Conservation (phyloP, 1,284 basidiomycete genomes). For the Lentinus polychrous region DNA sequence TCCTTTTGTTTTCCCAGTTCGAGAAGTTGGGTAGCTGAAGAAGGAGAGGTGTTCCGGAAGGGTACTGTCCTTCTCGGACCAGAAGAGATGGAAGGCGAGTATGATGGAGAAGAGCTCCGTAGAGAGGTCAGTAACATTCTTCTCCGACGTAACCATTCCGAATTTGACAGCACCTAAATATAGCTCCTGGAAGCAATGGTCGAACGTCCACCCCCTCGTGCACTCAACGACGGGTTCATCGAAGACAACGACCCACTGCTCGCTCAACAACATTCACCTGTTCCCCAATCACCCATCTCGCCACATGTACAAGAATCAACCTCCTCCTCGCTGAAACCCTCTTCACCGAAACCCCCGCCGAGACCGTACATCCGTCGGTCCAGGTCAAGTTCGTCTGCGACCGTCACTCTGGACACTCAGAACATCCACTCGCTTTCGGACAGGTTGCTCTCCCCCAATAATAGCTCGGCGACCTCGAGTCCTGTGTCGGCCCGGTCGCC, state of each 20-base stretch:
- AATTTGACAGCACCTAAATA: background rate
- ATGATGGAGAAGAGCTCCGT: slow-evolving; percentile 76
- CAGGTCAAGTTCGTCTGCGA: slow-evolving; percentile 42
- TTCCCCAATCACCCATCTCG: slow-evolving; percentile 13
- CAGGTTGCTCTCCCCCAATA: background rate
- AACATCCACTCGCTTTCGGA: slow-evolving; percentile 1
- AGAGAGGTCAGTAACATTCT: slow-evolving; percentile 56
- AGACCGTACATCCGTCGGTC: slow-evolving; percentile 51
- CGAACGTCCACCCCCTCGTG: slow-evolving; percentile 53
- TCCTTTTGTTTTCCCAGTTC: slow-evolving; percentile 37
- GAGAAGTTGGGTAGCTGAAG: slow-evolving; percentile 77
- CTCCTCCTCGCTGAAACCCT: no score
- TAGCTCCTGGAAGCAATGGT: slow-evolving; percentile 57
- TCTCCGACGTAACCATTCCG: background rate
- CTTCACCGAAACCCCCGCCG: slow-evolving; percentile 34
- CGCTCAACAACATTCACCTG: slow-evolving; percentile 18
- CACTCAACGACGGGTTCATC: slow-evolving; percentile 46
- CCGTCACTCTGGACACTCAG: slow-evolving; percentile 14
- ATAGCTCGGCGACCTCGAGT: slow-evolving; percentile 1
- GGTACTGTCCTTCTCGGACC: slow-evolving; percentile 73
- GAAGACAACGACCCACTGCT: slow-evolving; percentile 25
- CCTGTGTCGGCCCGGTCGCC: slow-evolving; percentile 1
- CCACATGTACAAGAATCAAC: slow-evolving; percentile 21
- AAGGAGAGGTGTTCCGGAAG: slow-evolving; percentile 90
- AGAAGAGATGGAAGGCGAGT: slow-evolving; percentile 81